Conservation (phyloP, 768 basidiomycete genomes). For the Gautieria morchelliformis region DNA sequence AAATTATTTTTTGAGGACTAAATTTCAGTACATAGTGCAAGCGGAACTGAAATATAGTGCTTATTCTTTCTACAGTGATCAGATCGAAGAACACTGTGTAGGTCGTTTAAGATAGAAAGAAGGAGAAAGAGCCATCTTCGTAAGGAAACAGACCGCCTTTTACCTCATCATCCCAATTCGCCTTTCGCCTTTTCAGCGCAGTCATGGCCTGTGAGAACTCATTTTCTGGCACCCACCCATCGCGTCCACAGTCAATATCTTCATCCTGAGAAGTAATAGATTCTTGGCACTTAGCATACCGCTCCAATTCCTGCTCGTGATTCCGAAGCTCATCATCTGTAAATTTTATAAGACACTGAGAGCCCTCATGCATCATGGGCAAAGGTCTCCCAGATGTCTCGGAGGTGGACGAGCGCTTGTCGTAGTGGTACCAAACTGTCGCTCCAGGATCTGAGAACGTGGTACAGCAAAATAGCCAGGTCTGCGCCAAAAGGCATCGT, state of each 20-base stretch:
- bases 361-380: background rate
- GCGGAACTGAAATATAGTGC: too few relatives aligned
- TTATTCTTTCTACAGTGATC: too few relatives aligned
- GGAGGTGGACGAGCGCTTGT: background rate
- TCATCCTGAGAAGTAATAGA: background rate
- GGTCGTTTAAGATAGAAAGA: background rate
- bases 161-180: background rate
- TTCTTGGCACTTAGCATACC: background rate
- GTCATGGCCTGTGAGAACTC: background rate
- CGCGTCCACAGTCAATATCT: background rate
- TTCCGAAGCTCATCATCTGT: background rate
- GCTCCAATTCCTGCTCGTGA: background rate
- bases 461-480: background rate
- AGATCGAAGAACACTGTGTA: too few relatives aligned
- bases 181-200: background rate
- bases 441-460: background rate
- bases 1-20: too few relatives aligned
- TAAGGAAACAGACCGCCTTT: background rate
- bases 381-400: background rate
- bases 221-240: background rate
- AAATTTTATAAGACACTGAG: background rate
- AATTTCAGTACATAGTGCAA: too few relatives aligned
- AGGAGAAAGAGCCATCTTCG: background rate
- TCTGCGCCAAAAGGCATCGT: background rate
- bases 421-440: background rate